A percentile compares a stretch with the other conserved stretches of the same genome.
phyloP scores from a whole-genome alignment of 371 early-diverging fungal species.

The Mucor sp. region DNA sequence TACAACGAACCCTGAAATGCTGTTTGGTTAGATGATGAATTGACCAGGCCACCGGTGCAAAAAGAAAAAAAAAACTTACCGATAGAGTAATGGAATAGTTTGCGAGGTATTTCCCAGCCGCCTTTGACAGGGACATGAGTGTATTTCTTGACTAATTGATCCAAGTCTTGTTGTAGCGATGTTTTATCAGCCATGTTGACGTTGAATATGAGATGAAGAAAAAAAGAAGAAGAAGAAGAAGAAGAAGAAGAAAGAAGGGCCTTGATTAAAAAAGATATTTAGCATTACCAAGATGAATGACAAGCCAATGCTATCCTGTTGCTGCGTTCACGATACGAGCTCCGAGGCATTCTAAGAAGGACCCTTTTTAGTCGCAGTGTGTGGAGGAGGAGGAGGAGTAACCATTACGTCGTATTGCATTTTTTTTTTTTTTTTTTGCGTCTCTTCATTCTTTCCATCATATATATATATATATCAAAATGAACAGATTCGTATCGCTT shows the following conservation, averaged over 20 bases:
- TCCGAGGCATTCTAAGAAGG: not conserved
- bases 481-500: constrained; percentile 9
- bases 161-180: not conserved
- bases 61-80: constrained; percentile 28
- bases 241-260: not conserved
- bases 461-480: not conserved
- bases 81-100: constrained; percentile 53
- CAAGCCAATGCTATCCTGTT: not conserved
- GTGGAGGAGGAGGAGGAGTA: not conserved
- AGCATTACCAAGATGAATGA: not conserved
- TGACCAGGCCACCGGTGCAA: too few species aligned
- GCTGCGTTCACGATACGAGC: not conserved
- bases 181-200: not conserved
- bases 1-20: constrained; percentile 45
- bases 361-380: not conserved
- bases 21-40: too few species aligned
- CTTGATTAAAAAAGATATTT: not conserved
- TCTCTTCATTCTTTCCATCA: not conserved
- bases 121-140: constrained; percentile 24
- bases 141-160: not conserved
- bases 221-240: not conserved
- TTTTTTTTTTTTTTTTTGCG: not conserved
- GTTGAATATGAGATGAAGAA: not conserved
- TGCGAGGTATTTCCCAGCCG: constrained; percentile 57
- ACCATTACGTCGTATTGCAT: not conserved